Evolutionary conservation across 2,329 filamentous ascomycete species (phyloP), one percentile per base, ranked within the genome.

Genomic region (Cryphonectria naterciae): DNA sequence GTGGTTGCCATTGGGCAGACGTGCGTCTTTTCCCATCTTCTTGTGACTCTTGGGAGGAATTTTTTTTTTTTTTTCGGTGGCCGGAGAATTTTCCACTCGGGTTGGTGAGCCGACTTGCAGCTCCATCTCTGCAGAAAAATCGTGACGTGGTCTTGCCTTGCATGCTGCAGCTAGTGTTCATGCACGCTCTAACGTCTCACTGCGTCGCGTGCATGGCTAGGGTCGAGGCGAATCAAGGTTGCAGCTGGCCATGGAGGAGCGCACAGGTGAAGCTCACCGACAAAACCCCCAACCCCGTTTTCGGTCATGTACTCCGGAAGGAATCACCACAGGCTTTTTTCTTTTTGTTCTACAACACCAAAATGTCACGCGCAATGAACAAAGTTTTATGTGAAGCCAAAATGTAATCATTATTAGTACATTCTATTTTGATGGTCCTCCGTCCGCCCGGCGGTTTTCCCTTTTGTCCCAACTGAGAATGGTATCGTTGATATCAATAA

Each of bases 381-480:
- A 63, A 28, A 28, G 5, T 28, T 52, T 19, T 49, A 4, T 49
- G 54, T 15, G 56, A 68, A 62, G 35, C 6, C 41, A 49, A 41
- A 62, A 46, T 61, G 43, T 52, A 35, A 68, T 52, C 66, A 68
- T 68, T 68, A 68, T 62, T 68, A 68, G 58, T 68, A 68, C 67
- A 68, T 39, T 63, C 64, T 68, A 62, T 68, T 68, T 68, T 63
- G 56, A 68, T 68, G 67, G 67, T 68, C 67, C 67, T 68, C 67
- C 67, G 67, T 68, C 67, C 56, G 56, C 67, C 67, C 67, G 43
- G 58, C 43, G 67, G 67, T 68, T 35, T 68, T 68, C 58, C 67
- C 58, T 68, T 68, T 68, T 61, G 56, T 56, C 67, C 67, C 67
- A 17, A 68, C 54, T 49, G 43, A 62, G 67, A 68, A 68, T 68